Conservation (phyloP, 2,329 filamentous ascomycete genomes). For the Aureobasidium sp. region DNA sequence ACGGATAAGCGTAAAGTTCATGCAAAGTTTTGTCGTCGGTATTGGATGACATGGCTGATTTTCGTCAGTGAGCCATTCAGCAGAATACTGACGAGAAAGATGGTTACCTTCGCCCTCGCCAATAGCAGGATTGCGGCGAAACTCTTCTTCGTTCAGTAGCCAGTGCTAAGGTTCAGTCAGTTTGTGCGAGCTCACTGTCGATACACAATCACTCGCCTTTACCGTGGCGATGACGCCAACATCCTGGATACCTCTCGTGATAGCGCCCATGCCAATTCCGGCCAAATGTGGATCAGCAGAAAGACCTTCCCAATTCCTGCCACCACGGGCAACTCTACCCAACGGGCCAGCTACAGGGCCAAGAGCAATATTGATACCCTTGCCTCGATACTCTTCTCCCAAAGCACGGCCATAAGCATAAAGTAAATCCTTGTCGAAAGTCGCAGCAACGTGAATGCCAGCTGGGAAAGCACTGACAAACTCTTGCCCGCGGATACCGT, state of each 20-base stretch:
- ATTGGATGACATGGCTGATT: conserved; percentile 24
- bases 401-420: conserved; percentile 47
- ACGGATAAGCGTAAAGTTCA: conserved; percentile 28
- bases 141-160: conserved; percentile 19
- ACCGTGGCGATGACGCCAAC: conserved; percentile 49
- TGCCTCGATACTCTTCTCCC: conserved; percentile 35
- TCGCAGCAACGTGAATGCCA: conserved; percentile 54
- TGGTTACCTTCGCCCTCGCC: conserved; percentile 24
- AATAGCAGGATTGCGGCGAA: conserved; percentile 17
- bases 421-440: conserved; percentile 50
- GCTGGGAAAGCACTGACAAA: conserved; percentile 71
- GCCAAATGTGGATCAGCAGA: conserved; percentile 63
- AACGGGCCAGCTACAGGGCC: conserved; percentile 54
- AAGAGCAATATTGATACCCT: conserved; percentile 26
- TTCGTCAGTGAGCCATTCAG: background rate
- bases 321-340: conserved; percentile 64
- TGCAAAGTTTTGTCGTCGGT: conserved; percentile 24
- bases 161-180: conserved; percentile 36
- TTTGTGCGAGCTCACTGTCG: too few species aligned
- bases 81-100: background rate
- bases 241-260: conserved; percentile 51
- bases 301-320: conserved; percentile 71
- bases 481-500: conserved; percentile 66
- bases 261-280: conserved; percentile 44
- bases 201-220: conserved; percentile 28